A percentile compares a stretch with the other conserved stretches of the same genome.
Conservation (phyloP, 192 early-diverging fungal genomes). For the Chytriomyces confervae region DNA sequence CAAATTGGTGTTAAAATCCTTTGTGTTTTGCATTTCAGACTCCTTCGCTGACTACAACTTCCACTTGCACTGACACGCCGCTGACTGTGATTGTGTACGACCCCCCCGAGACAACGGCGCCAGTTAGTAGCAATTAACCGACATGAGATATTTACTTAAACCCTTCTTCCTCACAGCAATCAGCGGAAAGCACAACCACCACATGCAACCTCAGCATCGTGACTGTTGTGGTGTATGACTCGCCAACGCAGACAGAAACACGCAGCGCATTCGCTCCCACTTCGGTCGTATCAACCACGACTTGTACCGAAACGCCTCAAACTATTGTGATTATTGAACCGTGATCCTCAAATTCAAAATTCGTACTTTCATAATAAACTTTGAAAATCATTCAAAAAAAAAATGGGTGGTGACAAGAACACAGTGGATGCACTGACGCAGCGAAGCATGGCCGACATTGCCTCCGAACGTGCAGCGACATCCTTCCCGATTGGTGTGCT, state of each 20-base stretch:
- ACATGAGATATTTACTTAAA: background rate
- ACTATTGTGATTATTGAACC: background rate
- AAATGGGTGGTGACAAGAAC: too few species aligned
- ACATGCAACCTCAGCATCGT: background rate
- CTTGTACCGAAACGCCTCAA: background rate
- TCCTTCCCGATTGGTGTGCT: conserved; percentile 79
- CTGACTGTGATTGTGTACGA: too few species aligned
- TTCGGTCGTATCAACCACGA: background rate
- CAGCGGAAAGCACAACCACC: background rate
- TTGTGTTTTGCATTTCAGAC: too few species aligned
- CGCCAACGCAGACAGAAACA: background rate
- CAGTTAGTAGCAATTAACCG: background rate
- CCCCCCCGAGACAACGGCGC: too few species aligned
- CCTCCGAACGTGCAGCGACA: conserved; percentile 75
- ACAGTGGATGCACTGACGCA: conserved; percentile 1
- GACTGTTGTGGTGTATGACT: background rate
- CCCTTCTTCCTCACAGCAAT: background rate
- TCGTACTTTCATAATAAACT: background rate
- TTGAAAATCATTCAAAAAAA: background rate
- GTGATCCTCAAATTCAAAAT: background rate
- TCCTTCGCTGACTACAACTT: too few species aligned
- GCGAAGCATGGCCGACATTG: conserved; percentile 45
- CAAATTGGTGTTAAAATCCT: too few species aligned
- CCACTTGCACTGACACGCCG: too few species aligned
- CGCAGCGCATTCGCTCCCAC: background rate